Base-by-base conservation (phyloP, 176 grass and related monocot genomes). In the Aegilops speltoides region DNA sequence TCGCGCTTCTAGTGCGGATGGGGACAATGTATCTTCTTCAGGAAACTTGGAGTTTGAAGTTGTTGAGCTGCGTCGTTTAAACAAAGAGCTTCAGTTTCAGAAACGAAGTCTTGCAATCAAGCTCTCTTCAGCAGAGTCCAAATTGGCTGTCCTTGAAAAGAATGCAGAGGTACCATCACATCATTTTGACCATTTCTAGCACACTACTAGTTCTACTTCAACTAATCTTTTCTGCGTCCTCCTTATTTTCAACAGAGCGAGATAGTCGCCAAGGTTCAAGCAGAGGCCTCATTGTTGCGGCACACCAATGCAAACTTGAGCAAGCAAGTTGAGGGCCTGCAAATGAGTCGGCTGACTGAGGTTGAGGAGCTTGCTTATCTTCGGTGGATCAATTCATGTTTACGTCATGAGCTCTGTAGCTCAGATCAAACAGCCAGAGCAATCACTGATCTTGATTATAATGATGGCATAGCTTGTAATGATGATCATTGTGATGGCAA, bases 321-420 rank as follows among this genome's bases (percentile, higher is more conserved):
- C 82, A 99, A 94, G 87, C 97, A 99, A 96, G 94, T 99, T 77
- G 97, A 99, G 85, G 94, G 94, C 75, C 86, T 99, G 71, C 94
- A 99, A 83, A 96, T 96, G 90, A 99, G 90, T 80, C 79, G 94
- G 23, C 83, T 99, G 68, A 99, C 94, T 16, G 97, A 99, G 82
- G 97, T 99, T 83, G 97, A 99, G 82, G 97, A 99, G 82, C 97
- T 99, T 85, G 97, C 97, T 76, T 99, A 99, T 80, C 97, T 99
- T 80, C 85, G 97, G 2, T 99, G 97, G 97, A 94, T 99, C 76
- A 99, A 99, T 87, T 99, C 97, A 24, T 99, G 97, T 73, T 87
- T 96, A 79, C 90, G 97, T 19, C 97, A 93, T 76, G 94, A 99
- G 73, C 94, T 99, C 24, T 86, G 88, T 87, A 94, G 90, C 71